Evolutionary conservation across 2,329 filamentous ascomycete genomes (phyloP).

Genomic region (Pseudodiploospora longispora): DNA sequence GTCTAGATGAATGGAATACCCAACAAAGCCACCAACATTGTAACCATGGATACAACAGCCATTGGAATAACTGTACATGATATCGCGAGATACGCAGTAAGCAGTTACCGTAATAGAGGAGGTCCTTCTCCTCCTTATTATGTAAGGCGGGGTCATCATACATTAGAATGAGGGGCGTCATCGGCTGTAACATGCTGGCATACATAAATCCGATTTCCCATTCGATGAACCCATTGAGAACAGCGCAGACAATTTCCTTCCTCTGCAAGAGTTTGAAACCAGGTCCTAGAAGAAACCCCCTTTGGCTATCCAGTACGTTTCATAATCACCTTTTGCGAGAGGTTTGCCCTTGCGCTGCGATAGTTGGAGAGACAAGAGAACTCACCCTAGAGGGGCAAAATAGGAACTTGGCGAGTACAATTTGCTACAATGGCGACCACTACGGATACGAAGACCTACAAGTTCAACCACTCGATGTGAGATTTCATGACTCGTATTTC

Average conservation of each 20-base stretch:
- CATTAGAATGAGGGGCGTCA: not conserved
- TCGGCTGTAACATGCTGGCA: not conserved
- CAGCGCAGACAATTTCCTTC: constrained; percentile 4
- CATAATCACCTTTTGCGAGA: not conserved
- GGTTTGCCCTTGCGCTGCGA: not conserved
- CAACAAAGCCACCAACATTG: too few species aligned
- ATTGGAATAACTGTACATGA: too few species aligned
- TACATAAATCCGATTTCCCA: constrained; percentile 2
- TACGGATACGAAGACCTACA: constrained; percentile 70
- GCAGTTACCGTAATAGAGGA: too few species aligned
- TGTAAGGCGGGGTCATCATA: constrained; percentile 22
- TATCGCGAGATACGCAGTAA: too few species aligned
- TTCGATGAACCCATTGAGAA: constrained; percentile 9
- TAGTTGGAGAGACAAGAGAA: not conserved
- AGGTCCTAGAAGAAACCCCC: not conserved
- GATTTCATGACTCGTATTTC: constrained; percentile 12
- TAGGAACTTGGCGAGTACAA: constrained; percentile 10
- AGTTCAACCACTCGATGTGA: constrained; percentile 83
- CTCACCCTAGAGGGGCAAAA: constrained; percentile 2
- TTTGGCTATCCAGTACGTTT: not conserved
- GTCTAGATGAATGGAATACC: too few species aligned
- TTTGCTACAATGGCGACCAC: constrained; percentile 54
- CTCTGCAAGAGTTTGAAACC: not conserved
- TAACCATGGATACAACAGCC: too few species aligned
- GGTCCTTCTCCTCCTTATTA: too few species aligned